Evolutionary conservation across 2,329 filamentous ascomycete genomes (phyloP).

Genomic region (Aspergillus latus): DNA sequence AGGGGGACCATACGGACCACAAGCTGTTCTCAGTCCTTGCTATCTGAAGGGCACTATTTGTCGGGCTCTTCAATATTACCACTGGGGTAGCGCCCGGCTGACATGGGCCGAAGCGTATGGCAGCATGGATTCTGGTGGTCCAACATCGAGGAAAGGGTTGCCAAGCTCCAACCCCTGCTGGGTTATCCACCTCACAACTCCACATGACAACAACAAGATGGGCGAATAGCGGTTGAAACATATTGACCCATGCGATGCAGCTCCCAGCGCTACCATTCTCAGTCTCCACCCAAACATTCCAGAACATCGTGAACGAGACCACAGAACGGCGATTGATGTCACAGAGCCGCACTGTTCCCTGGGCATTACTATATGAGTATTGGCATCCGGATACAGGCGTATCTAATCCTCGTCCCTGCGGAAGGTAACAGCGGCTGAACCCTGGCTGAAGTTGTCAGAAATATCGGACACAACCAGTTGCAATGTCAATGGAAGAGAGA

Average conservation of each 20-base stretch:
- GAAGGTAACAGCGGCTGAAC: neutral
- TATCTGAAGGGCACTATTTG: neutral
- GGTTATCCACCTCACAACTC: conserved; percentile 1
- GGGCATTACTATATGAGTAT: neutral
- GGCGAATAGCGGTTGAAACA: neutral
- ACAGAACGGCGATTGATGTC: conserved; percentile 8
- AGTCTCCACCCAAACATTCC: conserved; percentile 2
- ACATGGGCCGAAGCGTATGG: neutral
- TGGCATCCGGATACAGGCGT: neutral
- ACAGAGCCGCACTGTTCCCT: conserved; percentile 1
- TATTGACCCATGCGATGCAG: conserved; percentile 4
- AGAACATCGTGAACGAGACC: conserved; percentile 2
- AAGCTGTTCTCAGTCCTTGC: neutral
- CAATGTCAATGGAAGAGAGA: neutral
- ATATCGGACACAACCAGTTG: neutral
- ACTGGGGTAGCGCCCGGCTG: neutral
- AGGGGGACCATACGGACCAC: neutral
- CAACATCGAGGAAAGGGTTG: neutral
- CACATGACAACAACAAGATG: neutral
- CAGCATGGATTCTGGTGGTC: neutral
- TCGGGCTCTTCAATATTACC: neutral
- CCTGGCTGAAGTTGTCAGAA: neutral
- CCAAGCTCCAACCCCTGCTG: neutral
- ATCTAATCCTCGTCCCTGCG: neutral
- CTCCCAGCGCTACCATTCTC: neutral